Base-by-base conservation (phyloP, 192 early-diverging fungal genomes). In the Jimgerdemannia flammicorona region DNA sequence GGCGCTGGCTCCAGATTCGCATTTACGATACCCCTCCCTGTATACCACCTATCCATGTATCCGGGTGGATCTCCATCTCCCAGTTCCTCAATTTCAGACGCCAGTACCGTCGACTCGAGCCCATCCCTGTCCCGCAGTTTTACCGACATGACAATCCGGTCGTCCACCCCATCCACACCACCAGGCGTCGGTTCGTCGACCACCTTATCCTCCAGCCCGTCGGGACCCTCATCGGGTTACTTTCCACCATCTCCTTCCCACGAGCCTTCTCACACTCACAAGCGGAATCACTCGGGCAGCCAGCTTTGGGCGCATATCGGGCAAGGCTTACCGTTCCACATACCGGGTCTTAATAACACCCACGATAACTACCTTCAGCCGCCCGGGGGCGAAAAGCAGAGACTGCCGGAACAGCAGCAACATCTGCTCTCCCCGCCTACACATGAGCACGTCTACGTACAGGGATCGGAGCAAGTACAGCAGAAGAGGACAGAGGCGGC, bases 1-100 rank as follows among this genome's bases (percentile, higher is more conserved):
- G 83, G 83, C 20, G 79, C 86, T 17, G 90, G 90, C 11, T 90
- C 88, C 3, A 81, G 80, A 7, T 89, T 89, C 69, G 82, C 77
- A 9, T 83, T 88, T 66, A 87, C 83, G 3, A 73, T 87, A 66
- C 77, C 85, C 17, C 75, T 86, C 44, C 18, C 72, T 0, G 66
- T 82, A 14, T 59, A 59, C 14, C 49, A 59, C 2, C 49, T 14
- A 59, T 59, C 14, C 8, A 14, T 14, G 14, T 14, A 14, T 59
- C 8, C 49, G 49, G 49, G 8, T 6, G 6, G 8, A 59, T 14
- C 49, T 59, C 49, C 49, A 10, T 59, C 49, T 59, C 49, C 49
- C 49, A 10, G 8, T 6, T 59, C 49, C 8, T 59, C 49, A 14
- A 59, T 59, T 2, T 59, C 49, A 14, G 49, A 59, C 14, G 49